Base-by-base conservation (phyloP, 78 protist genomes). In the Dictyostelium purpureum region DNA sequence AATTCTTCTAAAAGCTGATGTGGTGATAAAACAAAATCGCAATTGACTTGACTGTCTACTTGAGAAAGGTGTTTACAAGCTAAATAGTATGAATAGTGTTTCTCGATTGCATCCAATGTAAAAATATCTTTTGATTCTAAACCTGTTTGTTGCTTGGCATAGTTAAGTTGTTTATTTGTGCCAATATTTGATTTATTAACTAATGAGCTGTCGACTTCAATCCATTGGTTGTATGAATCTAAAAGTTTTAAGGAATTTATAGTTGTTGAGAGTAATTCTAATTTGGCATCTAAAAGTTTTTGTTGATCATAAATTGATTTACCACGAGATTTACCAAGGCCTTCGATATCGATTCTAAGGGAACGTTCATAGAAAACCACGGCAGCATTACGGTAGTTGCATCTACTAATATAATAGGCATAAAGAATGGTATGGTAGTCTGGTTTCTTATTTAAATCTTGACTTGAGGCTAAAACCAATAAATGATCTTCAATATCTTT, bases 341-440 rank as follows among this genome's bases (percentile, higher is more conserved):
- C 35, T 47, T 85, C 92, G n/a, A 59, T 59, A 4, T 71, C 26
- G 10, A 73, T 38, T 73, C 74, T 73, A 26, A 16, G 24, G 38
- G 92, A 49, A 28, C 77, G 61, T 47, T 73, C 82, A 73, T 85
- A 85, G 71, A 59, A 38, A 21, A 85, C 10, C 49, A 38, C 37
- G 2, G 92, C 80, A 1, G 92, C 94, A 45, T 51, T 43, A 43
- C 73, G 31, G 40, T 90, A 90, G 26, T 90, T 90, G 11, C 79
- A 67, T 56, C 89, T 66, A 35, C 65, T 51, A 18, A 90, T 90
- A 6, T 90, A n/a, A 42, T 51, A 69, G n/a, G 89, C 76, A 33
- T 79, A 90, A 0, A 90, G 56, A 24, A 90, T 90, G 7, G 56
- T 74, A 33, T 79, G 75, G 28, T 79, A 90, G n/a, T 77, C 87